These are phyloP conservation scores for Aciculosporium take DNA, from an alignment of 2,329 filamentous ascomycete genomes.

Conservation along the genomic window DNA sequence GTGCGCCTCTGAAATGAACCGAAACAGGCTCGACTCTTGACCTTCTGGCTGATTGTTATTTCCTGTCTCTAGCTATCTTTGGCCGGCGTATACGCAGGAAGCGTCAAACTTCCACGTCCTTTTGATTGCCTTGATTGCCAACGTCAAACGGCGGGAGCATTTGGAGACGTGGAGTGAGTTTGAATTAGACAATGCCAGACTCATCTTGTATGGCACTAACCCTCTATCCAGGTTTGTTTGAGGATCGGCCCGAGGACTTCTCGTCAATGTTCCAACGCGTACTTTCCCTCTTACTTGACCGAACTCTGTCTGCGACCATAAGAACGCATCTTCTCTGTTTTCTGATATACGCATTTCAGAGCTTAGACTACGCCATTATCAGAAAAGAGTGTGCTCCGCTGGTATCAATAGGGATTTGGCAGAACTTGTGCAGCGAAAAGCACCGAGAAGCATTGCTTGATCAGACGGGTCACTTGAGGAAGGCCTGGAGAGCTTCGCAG, in stretches of 20 bases:
- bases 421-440: constrained; percentile 70
- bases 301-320: constrained; percentile 48
- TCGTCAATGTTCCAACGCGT: constrained; percentile 79
- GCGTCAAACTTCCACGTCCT: constrained; percentile 86
- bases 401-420: constrained; percentile 91
- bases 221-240: constrained; percentile 49
- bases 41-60: background rate
- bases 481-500: constrained; percentile 75
- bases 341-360: constrained; percentile 84
- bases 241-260: constrained; percentile 65
- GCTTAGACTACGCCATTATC: constrained; percentile 73
- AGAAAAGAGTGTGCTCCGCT: constrained; percentile 93
- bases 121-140: constrained; percentile 71
- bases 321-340: constrained; percentile 79
- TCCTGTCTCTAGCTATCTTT: constrained; percentile 57
- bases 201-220: constrained; percentile 9
- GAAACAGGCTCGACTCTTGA: background rate
- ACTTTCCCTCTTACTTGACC: constrained; percentile 71
- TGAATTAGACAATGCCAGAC: background rate
- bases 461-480: constrained; percentile 59
- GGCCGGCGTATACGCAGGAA: constrained; percentile 82
- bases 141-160: constrained; percentile 77
- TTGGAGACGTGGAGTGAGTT: constrained; percentile 70
- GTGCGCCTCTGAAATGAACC: constrained; percentile 23
- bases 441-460: constrained; percentile 61